Conservation (phyloP, 345 rosid genomes). For the Geranium brycei region DNA sequence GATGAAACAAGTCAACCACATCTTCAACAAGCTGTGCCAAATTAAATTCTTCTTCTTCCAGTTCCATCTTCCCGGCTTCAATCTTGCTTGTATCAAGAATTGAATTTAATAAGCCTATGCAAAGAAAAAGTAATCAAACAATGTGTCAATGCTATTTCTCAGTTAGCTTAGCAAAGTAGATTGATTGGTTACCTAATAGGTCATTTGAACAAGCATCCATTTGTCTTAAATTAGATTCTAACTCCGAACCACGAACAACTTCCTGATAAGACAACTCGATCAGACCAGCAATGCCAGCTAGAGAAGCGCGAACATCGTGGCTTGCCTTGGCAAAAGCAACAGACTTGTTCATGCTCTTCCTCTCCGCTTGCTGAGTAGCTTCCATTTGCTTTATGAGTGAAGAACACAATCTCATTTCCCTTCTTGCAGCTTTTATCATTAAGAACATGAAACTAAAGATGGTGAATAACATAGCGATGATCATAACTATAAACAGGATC, state of each 20-base stretch:
- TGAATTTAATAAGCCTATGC: conserved; percentile 45
- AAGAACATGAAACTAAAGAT: conserved; percentile 22
- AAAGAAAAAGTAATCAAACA: background rate
- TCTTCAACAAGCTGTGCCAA: conserved; percentile 46
- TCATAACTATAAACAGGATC: conserved; percentile 18
- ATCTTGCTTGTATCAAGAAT: conserved; percentile 70
- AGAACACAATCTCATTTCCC: conserved; percentile 38
- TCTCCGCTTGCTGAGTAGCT: conserved; percentile 62
- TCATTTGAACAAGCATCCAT: conserved; percentile 42
- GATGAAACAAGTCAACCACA: conserved; percentile 43
- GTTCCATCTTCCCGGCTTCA: conserved; percentile 67
- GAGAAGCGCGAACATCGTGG: conserved; percentile 59
- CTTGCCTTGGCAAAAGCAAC: conserved; percentile 58
- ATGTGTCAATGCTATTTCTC: background rate
- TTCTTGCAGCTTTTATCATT: conserved; percentile 25
- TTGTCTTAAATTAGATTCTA: conserved; percentile 28
- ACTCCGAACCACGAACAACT: conserved; percentile 28
- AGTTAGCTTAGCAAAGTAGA: background rate
- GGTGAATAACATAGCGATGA: conserved; percentile 11
- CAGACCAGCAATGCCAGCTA: conserved; percentile 51
- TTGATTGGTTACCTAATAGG: conserved; percentile 35
- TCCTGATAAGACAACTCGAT: conserved; percentile 32
- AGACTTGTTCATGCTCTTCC: conserved; percentile 69
- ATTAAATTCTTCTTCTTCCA: conserved; percentile 59
- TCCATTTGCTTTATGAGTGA: conserved; percentile 58